Evolutionary conservation across 352 stramenopile genomes (phyloP), one percentile per base, ranked within the genome.

Genomic region (Ophiocytium majus): DNA sequence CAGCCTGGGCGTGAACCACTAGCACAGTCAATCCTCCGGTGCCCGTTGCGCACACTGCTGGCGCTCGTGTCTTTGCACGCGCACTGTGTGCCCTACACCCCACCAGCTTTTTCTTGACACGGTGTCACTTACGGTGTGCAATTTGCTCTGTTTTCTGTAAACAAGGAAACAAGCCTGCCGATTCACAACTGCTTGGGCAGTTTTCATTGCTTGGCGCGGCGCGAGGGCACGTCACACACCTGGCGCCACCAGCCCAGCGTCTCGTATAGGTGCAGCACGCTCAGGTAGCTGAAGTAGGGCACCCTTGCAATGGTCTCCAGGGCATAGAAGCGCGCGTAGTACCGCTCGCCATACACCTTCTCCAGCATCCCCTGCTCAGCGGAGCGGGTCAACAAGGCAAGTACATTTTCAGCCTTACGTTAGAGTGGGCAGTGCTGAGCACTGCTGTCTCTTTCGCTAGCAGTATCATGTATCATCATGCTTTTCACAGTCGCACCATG

Each of bases 281-380:
- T 92, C 10, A 94, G 80, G 82, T 91, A 91, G 17, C 85, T 85
- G 80, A 92, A 92, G 86, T 92, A 92, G 9, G 93, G 92, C 0
- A 95, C 91, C 23, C 93, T 86, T 34, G 93, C 93, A 43, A 96
- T 92, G 0, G 92, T 96, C 87, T 96, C 93, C 10, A 96, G 85
- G 0, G 92, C 92, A 83, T 93, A 95, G 80, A 96, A 96, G 66
- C 93, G 86, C 34, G 92, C 92, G 86, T 92, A 95, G 80, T 89
- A 89, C 14, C 92, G 87, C 74, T 93, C 90, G 14, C 83, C 82
- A 86, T 91, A 91, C 50, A 86, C 88, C 34, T 71, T 50, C 10
- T 86, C 76, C 63, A 91, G 81, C 64, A 88, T 33, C 36, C 81
- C 85, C 84, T 31, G 9, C 23, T n/a, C n/a, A n/a, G n/a, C n/a